Evolutionary conservation across 2,329 filamentous ascomycete species (phyloP).

Genomic region (Neospermospora avenae): DNA sequence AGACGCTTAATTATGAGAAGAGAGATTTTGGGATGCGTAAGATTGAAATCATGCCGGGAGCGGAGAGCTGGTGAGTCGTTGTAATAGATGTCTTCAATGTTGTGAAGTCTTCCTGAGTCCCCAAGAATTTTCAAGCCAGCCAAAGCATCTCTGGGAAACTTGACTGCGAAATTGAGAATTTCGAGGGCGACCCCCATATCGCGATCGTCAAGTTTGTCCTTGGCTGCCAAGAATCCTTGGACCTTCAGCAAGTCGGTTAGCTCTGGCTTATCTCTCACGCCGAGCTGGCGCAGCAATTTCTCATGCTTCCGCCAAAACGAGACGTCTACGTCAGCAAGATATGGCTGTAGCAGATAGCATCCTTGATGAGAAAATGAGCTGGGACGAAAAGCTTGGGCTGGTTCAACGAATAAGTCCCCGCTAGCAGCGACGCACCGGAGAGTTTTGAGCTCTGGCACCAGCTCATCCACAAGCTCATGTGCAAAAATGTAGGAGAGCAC

Average conservation of each 20-base stretch:
- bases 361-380: not conserved
- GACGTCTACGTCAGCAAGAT: constrained; percentile 25
- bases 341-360: constrained; percentile 24
- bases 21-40: constrained; percentile 27
- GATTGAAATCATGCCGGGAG: constrained; percentile 12
- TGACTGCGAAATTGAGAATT: constrained; percentile 25
- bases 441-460: constrained; percentile 10
- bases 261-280: constrained; percentile 20
- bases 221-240: constrained; percentile 22
- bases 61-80: constrained; percentile 15
- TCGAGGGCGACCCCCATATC: constrained; percentile 29
- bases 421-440: constrained; percentile 19
- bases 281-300: constrained; percentile 21
- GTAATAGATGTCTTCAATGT: constrained; percentile 24
- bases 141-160: constrained; percentile 9
- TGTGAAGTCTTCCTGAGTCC: constrained; percentile 14
- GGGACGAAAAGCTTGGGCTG: constrained; percentile 23
- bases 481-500: constrained; percentile 22
- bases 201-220: constrained; percentile 17
- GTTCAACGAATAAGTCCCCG: constrained; percentile 12
- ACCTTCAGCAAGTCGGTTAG: constrained; percentile 24
- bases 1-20: constrained; percentile 11
- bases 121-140: constrained; percentile 25
- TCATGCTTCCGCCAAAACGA: constrained; percentile 23
- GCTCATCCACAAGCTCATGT: not conserved